These are phyloP conservation scores for Aspergillus awamori DNA, from an alignment of 2,329 filamentous ascomycete species.

Conservation along the genomic window DNA sequence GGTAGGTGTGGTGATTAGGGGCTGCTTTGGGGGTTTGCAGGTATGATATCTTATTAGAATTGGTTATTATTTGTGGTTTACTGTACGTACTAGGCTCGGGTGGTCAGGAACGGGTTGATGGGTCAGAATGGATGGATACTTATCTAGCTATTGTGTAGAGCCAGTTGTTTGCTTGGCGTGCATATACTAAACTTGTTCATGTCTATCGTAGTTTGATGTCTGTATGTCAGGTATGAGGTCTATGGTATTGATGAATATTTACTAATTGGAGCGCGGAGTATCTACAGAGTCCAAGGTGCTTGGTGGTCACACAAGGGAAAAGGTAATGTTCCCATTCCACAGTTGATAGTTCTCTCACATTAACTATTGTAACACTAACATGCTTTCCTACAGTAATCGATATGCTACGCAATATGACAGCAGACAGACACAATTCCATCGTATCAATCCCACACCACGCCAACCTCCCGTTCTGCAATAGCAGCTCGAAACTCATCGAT, in stretches of 20 bases:
- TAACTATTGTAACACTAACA: background rate
- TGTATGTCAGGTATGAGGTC: too few relatives aligned
- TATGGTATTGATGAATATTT: too few relatives aligned
- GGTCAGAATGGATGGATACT: too few relatives aligned
- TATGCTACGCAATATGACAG: background rate
- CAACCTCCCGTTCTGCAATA: slow-evolving; percentile 36
- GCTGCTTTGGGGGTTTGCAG: background rate
- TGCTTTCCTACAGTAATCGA: background rate
- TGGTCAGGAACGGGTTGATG: too few relatives aligned
- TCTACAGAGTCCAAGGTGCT: too few relatives aligned
- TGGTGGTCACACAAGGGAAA: background rate
- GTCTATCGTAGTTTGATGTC: too few relatives aligned
- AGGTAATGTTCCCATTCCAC: too few relatives aligned
- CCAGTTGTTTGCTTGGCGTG: background rate
- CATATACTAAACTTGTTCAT: background rate
- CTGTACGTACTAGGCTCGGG: too few relatives aligned
- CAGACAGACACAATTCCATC: background rate
- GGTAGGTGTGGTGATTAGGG: background rate
- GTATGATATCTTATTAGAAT: background rate
- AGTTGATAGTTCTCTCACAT: background rate
- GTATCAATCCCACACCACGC: slow-evolving; percentile 31
- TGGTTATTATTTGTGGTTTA: too few relatives aligned
- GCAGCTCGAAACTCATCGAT: slow-evolving; percentile 43
- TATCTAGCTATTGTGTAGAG: background rate
- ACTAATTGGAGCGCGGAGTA: too few relatives aligned